phyloP scores from a whole-genome alignment of 192 early-diverging fungal genomes.

The Glomus cerebriforme region DNA sequence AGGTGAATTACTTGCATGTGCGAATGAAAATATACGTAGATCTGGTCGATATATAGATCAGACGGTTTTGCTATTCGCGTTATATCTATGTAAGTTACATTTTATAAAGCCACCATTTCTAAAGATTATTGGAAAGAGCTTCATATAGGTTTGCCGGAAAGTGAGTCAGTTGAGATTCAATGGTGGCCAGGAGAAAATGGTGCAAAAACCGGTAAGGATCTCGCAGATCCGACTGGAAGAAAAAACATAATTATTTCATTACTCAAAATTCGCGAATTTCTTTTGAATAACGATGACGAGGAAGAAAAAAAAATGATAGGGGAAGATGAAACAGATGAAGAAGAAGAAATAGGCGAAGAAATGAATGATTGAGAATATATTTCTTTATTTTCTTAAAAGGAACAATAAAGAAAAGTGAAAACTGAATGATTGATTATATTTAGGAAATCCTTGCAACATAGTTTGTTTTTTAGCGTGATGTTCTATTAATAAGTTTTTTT shows the following conservation, averaged over 20 bases:
- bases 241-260: neutral
- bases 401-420: too few relatives aligned
- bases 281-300: neutral
- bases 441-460: too few relatives aligned
- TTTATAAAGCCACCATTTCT: slow-evolving; percentile 6
- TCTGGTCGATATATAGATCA: neutral
- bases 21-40: neutral
- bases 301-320: too few relatives aligned
- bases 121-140: neutral
- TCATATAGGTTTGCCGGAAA: neutral
- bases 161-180: slow-evolving; percentile 8
- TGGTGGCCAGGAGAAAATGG: neutral
- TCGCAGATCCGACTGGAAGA: neutral
- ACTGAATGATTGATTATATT: too few relatives aligned
- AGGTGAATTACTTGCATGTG: neutral
- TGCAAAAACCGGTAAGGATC: neutral
- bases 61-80: slow-evolving; percentile 11
- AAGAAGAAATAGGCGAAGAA: too few relatives aligned
- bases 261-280: neutral
- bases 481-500: too few relatives aligned
- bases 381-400: too few relatives aligned
- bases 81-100: neutral
- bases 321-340: too few relatives aligned
- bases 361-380: too few relatives aligned
- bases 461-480: too few relatives aligned